phyloP scores from a whole-genome alignment of 202 grass and related monocot genomes.

The Bolboschoenoplectus hybrid region DNA sequence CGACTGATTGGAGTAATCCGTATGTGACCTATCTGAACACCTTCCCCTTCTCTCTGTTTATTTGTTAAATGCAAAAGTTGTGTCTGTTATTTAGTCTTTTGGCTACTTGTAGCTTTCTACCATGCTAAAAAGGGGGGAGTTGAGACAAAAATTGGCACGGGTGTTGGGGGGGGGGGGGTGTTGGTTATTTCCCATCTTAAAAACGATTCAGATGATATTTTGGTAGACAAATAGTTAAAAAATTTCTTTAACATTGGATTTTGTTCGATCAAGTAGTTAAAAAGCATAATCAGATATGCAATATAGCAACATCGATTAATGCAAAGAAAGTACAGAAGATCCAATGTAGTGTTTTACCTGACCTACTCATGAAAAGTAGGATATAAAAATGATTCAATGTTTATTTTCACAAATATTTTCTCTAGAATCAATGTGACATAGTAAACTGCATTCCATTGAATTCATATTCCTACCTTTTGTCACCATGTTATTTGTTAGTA shows the following conservation, averaged over 20 bases:
- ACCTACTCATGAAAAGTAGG: background rate
- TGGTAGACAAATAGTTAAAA: background rate
- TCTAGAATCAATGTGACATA: background rate
- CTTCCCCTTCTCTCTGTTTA: background rate
- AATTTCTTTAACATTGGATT: background rate
- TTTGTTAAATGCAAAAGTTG: background rate
- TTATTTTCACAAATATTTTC: background rate
- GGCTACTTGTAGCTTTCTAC: background rate
- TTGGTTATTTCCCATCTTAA: background rate
- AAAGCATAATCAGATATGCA: background rate
- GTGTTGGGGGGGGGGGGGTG: background rate
- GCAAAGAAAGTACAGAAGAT: background rate
- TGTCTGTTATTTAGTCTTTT: background rate
- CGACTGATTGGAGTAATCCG: slow-evolving; percentile 95
- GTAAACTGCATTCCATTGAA: background rate
- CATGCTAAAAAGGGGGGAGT: background rate
- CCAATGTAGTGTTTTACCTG: background rate
- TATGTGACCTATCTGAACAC: slow-evolving; percentile 48
- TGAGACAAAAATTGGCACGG: too few relatives aligned
- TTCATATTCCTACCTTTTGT: background rate
- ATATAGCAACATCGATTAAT: slow-evolving; percentile 5
- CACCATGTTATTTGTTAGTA: background rate
- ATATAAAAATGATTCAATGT: background rate
- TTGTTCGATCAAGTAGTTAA: background rate
- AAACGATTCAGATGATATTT: background rate